Base-by-base conservation (phyloP, 106 monocot species). In the Iris macrosiphon region DNA sequence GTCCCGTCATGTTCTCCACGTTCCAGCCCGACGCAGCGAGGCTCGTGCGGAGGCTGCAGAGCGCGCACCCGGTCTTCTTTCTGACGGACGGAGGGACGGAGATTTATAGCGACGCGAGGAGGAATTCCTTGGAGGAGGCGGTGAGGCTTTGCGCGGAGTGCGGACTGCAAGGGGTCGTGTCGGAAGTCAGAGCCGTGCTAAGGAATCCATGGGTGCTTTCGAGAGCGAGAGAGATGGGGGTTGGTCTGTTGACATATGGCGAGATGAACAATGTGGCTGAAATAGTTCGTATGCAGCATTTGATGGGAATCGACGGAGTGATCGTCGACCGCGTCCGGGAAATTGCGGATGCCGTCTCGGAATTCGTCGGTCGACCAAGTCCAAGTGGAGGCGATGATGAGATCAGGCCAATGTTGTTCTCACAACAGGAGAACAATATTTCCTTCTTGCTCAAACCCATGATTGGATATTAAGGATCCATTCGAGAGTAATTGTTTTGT, bases 251-350 rank as follows among this genome's bases (percentile, higher is more conserved):
- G 41, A 76, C 64, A 3, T 76, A 76, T 16, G 75, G 75, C 12
- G 37, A 61, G 27, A 28, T 75, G 62, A 75, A 75, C 56, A 68
- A 75, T 43, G 63, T 57, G 4, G 40, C 46, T 12, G 75, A 75
- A 31, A 63, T 60, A 9, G 75, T 75, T 12, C 58, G 30, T 40
- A 20, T 75, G 68, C 75, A 75, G 55, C 47, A 58, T 2, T 7
- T 68, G 75, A 75, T 75, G 68, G 75, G 75, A 14, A 40, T 75
- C 20, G 62, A 75, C 24, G 75, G 75, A 11, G 75, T 75, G 49
- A 75, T 75, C 17, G 75, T 63, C 7, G 75, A 75, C 23, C 39
- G 18, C 3, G 62, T 75, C 4, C 35, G 40, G 35, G 68, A 75
- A 34, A 61, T 63, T 41, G 45, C 62, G 6, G 68, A 32, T 1